These are phyloP conservation scores for Trichophyton rubrum DNA, from an alignment of 2,329 filamentous ascomycete genomes.

Conservation along the genomic window DNA sequence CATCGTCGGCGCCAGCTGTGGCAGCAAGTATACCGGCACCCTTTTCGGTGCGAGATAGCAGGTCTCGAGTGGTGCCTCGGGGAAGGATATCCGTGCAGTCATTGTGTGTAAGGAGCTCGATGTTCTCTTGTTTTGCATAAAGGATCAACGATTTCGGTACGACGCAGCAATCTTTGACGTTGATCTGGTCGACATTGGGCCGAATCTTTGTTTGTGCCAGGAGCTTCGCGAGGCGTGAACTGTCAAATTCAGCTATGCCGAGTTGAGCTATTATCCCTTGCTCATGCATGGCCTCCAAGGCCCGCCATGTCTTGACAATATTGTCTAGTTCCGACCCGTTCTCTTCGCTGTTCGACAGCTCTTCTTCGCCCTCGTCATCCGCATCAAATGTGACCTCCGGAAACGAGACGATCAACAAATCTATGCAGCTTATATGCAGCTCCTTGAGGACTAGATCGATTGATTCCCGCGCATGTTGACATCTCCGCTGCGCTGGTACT, in stretches of 20 bases:
- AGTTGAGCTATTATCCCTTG: constrained; percentile 61
- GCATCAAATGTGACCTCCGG: constrained; percentile 89
- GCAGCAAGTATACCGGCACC: constrained; percentile 67
- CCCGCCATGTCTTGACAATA: constrained; percentile 54
- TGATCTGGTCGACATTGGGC: constrained; percentile 88
- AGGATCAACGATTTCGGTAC: constrained; percentile 77
- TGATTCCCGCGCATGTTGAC: constrained; percentile 62
- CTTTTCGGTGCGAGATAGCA: constrained; percentile 58
- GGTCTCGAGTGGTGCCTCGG: constrained; percentile 67
- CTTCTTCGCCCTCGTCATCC: constrained; percentile 58
- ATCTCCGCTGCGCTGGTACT: constrained; percentile 51
- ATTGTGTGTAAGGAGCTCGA: constrained; percentile 85
- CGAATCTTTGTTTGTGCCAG: constrained; percentile 56
- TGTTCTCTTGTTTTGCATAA: constrained; percentile 68
- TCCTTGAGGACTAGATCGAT: constrained; percentile 69
- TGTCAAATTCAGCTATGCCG: constrained; percentile 84
- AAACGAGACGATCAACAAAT: constrained; percentile 85
- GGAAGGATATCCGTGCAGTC: constrained; percentile 90
- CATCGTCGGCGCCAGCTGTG: constrained; percentile 36
- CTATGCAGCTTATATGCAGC: constrained; percentile 60
- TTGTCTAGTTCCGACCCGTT: constrained; percentile 38
- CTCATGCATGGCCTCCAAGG: constrained; percentile 59
- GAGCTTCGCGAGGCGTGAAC: constrained; percentile 66
- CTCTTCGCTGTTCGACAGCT: constrained; percentile 49
- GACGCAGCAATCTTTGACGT: constrained; percentile 87